Conservation (phyloP, 2,329 filamentous ascomycete genomes). For the Hysterium pulicare region DNA sequence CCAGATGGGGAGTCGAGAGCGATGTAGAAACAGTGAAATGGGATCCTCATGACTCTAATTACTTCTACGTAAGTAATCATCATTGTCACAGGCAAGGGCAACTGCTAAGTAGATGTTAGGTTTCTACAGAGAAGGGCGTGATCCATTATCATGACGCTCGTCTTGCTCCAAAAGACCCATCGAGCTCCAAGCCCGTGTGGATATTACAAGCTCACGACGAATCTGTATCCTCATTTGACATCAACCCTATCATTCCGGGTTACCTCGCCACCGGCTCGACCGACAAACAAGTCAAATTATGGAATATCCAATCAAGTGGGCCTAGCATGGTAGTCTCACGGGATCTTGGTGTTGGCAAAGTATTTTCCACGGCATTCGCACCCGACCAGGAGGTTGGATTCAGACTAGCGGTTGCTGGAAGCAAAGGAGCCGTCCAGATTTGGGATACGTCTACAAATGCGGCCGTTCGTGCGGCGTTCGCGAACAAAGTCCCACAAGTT, state of each 20-base stretch:
- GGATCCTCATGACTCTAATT: constrained; percentile 90
- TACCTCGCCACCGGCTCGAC: constrained; percentile 92
- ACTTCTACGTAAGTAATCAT: constrained; percentile 69
- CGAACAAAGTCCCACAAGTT: constrained; percentile 59
- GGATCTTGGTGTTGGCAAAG: constrained; percentile 89
- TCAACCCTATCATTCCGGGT: constrained; percentile 85
- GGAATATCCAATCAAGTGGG: constrained; percentile 79
- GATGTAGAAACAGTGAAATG: constrained; percentile 91
- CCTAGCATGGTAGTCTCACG: constrained; percentile 88
- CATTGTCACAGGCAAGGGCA: background rate
- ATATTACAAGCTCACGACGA: constrained; percentile 93
- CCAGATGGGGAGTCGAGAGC: constrained; percentile 89
- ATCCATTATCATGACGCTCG: constrained; percentile 91
- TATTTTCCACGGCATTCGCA: constrained; percentile 87
- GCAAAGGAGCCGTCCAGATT: constrained; percentile 86
- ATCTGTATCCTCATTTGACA: constrained; percentile 85
- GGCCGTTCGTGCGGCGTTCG: constrained; percentile 81
- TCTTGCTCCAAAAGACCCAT: constrained; percentile 68
- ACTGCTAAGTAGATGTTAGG: constrained; percentile 21
- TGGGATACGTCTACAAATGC: constrained; percentile 97
- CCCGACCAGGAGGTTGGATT: constrained; percentile 90
- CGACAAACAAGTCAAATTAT: constrained; percentile 93
- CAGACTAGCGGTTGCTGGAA: constrained; percentile 87
- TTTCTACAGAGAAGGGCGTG: constrained; percentile 83
- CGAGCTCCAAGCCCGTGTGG: constrained; percentile 82